phyloP scores from a whole-genome alignment of 345 rosid species.

The Chamaenerion angustifolium region DNA sequence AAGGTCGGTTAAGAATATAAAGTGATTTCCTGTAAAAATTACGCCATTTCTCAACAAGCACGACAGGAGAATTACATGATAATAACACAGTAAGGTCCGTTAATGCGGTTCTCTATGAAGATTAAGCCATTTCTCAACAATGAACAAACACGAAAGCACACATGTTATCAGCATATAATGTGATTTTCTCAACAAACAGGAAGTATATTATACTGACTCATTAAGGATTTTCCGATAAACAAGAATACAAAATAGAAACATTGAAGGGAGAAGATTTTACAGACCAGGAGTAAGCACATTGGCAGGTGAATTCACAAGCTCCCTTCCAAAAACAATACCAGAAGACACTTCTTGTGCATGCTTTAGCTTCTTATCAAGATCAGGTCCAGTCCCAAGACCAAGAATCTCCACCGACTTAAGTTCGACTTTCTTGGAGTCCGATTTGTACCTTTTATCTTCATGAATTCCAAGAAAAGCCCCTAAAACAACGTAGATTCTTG shows the following conservation, averaged over 20 bases:
- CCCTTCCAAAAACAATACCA: conserved; percentile 66
- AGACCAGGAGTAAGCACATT: conserved; percentile 90
- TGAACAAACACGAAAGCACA: no score
- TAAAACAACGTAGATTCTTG: conserved; percentile 12
- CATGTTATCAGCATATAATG: no score
- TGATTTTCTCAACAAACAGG: neutral
- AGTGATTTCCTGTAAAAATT: no score
- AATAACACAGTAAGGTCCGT: no score
- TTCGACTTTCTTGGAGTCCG: conserved; percentile 56
- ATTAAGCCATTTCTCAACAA: no score
- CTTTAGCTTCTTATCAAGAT: conserved; percentile 69
- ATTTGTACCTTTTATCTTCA: conserved; percentile 71
- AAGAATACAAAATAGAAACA: neutral
- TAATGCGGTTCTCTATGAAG: no score
- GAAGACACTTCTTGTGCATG: conserved; percentile 67
- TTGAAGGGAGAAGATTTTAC: neutral
- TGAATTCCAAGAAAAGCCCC: conserved; percentile 61
- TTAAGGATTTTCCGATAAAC: no score
- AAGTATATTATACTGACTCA: neutral
- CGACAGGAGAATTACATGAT: no score
- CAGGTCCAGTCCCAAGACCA: conserved; percentile 79
- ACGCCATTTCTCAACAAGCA: no score
- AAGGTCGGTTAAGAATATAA: no score
- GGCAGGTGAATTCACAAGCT: conserved; percentile 86
- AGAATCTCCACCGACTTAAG: conserved; percentile 64